These are phyloP conservation scores for Gossypium davidsonii DNA, from an alignment of 441 rosid genomes.

Conservation along the genomic window DNA sequence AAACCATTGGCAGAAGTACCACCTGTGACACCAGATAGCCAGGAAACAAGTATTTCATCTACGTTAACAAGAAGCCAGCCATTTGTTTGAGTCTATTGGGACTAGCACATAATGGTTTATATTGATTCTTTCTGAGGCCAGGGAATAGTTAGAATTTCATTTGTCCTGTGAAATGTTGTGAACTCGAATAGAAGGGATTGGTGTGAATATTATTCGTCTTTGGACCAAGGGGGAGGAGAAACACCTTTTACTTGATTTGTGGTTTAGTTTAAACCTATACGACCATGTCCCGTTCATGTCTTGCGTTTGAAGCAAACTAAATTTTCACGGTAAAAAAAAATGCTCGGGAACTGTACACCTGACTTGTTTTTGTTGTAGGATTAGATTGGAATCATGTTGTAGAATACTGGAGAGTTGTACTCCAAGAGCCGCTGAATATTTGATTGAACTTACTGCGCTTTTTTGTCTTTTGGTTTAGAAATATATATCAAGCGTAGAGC, in stretches of 20 bases:
- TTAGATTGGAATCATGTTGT: background rate
- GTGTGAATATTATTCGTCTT: background rate
- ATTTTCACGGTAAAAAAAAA: background rate
- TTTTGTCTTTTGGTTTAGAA: background rate
- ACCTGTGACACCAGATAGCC: conserved; percentile 24
- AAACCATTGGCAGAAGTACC: conserved; percentile 19
- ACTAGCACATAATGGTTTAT: background rate
- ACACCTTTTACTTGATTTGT: background rate
- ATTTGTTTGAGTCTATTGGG: conserved; percentile 6
- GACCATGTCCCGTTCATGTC: background rate
- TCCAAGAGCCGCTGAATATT: background rate
- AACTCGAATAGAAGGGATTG: background rate
- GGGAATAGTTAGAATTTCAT: background rate
- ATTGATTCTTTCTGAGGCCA: background rate
- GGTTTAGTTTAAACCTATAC: background rate
- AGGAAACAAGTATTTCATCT: conserved; percentile 18
- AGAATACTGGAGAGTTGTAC: background rate
- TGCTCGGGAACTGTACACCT: background rate
- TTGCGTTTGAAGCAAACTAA: background rate
- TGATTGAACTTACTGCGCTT: background rate
- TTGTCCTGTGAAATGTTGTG: background rate
- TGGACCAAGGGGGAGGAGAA: background rate
- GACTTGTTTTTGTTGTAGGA: background rate
- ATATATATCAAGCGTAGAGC: background rate
- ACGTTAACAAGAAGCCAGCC: conserved; percentile 12